Evolutionary conservation across 805 yeast genomes (phyloP), one percentile per base, ranked within the genome.

Genomic region (Zygotorulaspora florentina): DNA sequence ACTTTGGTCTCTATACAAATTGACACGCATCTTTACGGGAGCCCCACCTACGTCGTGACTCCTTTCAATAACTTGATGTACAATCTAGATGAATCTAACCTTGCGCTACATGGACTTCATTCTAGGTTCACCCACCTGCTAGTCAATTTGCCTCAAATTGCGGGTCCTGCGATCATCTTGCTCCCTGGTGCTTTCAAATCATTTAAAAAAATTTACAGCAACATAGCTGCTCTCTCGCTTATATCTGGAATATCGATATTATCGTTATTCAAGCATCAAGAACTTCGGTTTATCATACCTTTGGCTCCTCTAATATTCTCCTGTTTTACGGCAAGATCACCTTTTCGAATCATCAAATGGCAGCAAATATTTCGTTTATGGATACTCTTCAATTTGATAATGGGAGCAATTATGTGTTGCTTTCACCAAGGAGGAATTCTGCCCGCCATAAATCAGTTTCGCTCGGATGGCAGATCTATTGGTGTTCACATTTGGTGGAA

Each of bases 351-450:
- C 8, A 40, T 48, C 16, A 51, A 51, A 8, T 49, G 62, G 12
- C 47, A 52, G 26, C 35, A 45, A 20, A 42, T 53, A 12, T 44
- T 61, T 13, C 56, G 63, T 27, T 31, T 65, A 0, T 87, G 95
- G 90, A 65, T 82, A 15, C 48, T 68, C 0, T 93, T 87, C 69
- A 90, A 89, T 59, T 11, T 75, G 0, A 35, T 70, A 0, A 63
- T 87, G 69, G 78, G 80, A 1, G 11, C 81, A 0, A 50, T 90
- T 1, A 82, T 87, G 85, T 98, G 98, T 0, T 61, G 80, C 0
- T 71, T 80, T 23, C 99, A 93, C 58, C 99, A 93, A 69, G 89
- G 91, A 34, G 99, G 99, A 1, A 79, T 93, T 0, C 68, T 91
- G 1, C 83, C 87, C 0, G 83, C 85, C 0, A 4, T 49, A 11